Percentiles rank a stretch among this genome's conserved stretches.
Conservation (phyloP, 1,284 basidiomycete genomes). For the Schizophyllum commune region DNA sequence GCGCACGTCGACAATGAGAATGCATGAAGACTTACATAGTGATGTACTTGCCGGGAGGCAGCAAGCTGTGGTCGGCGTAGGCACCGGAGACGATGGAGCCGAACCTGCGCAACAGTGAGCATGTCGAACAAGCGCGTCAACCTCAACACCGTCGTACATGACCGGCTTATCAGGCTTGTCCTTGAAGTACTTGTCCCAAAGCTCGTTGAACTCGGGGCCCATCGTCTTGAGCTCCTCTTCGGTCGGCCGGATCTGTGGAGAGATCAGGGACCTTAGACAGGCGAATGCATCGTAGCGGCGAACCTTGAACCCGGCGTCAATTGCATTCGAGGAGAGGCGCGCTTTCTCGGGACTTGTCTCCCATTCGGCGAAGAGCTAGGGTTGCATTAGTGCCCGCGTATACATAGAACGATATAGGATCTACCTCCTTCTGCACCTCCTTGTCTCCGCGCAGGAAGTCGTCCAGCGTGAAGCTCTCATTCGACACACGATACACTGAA, state of each 20-base stretch:
- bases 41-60: conserved; percentile 65
- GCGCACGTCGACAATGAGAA: neutral
- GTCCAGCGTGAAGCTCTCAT: conserved; percentile 55
- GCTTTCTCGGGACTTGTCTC: conserved; percentile 63
- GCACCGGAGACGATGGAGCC: conserved; percentile 21
- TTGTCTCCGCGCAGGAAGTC: conserved; percentile 64
- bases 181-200: conserved; percentile 65
- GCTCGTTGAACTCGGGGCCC: conserved; percentile 66
- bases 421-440: conserved; percentile 45
- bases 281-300: neutral
- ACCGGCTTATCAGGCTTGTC: conserved; percentile 73
- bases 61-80: conserved; percentile 60
- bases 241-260: conserved; percentile 59
- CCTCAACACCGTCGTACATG: too few species aligned
- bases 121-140: too few species aligned
- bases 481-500: conserved; percentile 62
- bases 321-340: conserved; percentile 57
- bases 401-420: neutral
- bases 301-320: conserved; percentile 70
- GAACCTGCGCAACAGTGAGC: conserved; percentile 25
- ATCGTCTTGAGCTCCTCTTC: conserved; percentile 64
- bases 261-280: neutral
- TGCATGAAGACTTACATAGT: conserved; percentile 41
- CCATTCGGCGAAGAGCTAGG: conserved; percentile 56
- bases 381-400: neutral